These are phyloP conservation scores for Vitis vinifera DNA, from an alignment of 164 flowering plant genomes.

Conservation along the genomic window ASM3070453v1 NC_081805.1:10415501-10416000, in stretches of 20 bases:
- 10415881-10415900: background rate
- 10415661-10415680: constrained; percentile 48
- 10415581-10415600: background rate
- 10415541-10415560: background rate
- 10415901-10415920: background rate
- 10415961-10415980: too few relatives aligned
- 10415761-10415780: constrained; percentile 44
- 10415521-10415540: background rate
- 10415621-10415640: constrained; percentile 38
- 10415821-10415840: constrained; percentile 46
- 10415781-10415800: constrained; percentile 46
- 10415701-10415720: constrained; percentile 4
- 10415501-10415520: background rate
- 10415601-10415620: constrained; percentile 49
- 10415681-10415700: constrained; percentile 19
- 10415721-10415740: background rate
- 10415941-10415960: background rate
- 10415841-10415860: constrained; percentile 46
- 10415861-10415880: constrained; percentile 49
- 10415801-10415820: constrained; percentile 40
- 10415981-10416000: too few relatives aligned
- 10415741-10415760: background rate
- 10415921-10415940: background rate
- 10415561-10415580: background rate
- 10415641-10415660: constrained; percentile 48